These are phyloP conservation scores for Plasmodium knowlesi DNA, from an alignment of 169 alveolate genomes.

Conservation along the genomic window DNA sequence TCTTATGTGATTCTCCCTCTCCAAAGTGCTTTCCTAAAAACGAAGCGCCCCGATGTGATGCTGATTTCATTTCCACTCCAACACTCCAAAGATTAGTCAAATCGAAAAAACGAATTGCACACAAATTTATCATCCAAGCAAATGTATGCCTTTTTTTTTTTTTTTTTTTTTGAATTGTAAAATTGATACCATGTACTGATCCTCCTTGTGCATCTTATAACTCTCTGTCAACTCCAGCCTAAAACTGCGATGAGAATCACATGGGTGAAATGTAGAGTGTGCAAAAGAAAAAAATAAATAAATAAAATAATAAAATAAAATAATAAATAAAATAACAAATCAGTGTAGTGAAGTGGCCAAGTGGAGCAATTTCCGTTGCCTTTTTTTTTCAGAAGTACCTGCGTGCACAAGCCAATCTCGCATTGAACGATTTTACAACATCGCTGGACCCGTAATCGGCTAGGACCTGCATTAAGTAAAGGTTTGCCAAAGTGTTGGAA, in stretches of 20 bases:
- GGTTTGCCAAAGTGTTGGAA: not conserved
- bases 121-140: not conserved
- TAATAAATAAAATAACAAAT: not conserved
- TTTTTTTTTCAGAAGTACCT: constrained; percentile 21
- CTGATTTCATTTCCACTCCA: not conserved
- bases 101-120: not conserved
- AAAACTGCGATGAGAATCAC: constrained; percentile 17
- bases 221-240: constrained; percentile 46
- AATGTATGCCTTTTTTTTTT: not conserved
- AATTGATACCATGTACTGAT: constrained; percentile 45
- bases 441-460: constrained; percentile 34
- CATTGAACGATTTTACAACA: constrained; percentile 13
- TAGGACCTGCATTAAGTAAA: constrained; percentile 41
- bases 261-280: not conserved
- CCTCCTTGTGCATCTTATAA: constrained; percentile 65
- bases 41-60: not conserved
- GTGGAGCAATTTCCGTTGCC: not conserved
- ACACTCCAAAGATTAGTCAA: not conserved
- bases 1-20: constrained; percentile 18
- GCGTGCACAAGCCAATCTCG: constrained; percentile 30
- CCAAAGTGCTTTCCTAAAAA: constrained; percentile 25
- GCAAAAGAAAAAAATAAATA: too few relatives aligned
- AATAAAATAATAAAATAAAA: too few relatives aligned
- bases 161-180: not conserved
- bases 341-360: not conserved